These are phyloP conservation scores for Trichomonascus vanleenenianus DNA, from an alignment of 805 yeast species.

Conservation along the genomic window DNA sequence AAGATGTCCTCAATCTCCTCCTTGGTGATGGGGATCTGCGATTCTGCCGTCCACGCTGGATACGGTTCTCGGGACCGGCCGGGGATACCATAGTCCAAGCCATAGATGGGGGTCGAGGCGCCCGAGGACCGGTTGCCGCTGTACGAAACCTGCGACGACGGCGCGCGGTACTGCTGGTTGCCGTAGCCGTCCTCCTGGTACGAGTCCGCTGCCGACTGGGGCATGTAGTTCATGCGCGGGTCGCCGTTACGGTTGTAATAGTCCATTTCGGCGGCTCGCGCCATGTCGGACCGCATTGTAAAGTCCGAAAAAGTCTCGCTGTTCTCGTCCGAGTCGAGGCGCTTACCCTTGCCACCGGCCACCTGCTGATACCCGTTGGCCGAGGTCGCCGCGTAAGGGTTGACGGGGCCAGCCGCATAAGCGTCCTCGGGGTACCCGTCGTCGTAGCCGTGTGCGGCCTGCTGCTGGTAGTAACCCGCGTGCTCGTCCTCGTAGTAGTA, in stretches of 20 bases:
- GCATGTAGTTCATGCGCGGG: conserved; percentile 22
- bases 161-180: conserved; percentile 22
- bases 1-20: conserved; percentile 50
- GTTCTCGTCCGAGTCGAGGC: conserved; percentile 27
- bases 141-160: conserved; percentile 56
- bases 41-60: conserved; percentile 93
- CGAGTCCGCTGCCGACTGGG: conserved; percentile 10
- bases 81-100: conserved; percentile 58
- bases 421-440: conserved; percentile 33
- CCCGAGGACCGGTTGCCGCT: conserved; percentile 85
- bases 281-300: conserved; percentile 36
- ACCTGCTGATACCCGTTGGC: conserved; percentile 27
- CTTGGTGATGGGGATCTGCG: conserved; percentile 33
- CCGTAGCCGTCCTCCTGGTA: conserved; percentile 25
- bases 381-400: conserved; percentile 35
- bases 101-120: conserved; percentile 89
- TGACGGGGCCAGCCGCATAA: conserved; percentile 34
- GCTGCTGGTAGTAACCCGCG: conserved; percentile 28
- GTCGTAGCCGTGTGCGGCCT: conserved; percentile 30
- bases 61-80: conserved; percentile 77
- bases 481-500: conserved; percentile 35
- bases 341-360: conserved; percentile 14
- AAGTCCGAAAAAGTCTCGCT: conserved; percentile 36
- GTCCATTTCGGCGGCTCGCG: conserved; percentile 30
- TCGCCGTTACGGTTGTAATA: conserved; percentile 30